Evolutionary conservation across 2,329 filamentous ascomycete genomes (phyloP), one percentile per base, ranked within the genome.

Genomic region (Sclerotinia subarctica): DNA sequence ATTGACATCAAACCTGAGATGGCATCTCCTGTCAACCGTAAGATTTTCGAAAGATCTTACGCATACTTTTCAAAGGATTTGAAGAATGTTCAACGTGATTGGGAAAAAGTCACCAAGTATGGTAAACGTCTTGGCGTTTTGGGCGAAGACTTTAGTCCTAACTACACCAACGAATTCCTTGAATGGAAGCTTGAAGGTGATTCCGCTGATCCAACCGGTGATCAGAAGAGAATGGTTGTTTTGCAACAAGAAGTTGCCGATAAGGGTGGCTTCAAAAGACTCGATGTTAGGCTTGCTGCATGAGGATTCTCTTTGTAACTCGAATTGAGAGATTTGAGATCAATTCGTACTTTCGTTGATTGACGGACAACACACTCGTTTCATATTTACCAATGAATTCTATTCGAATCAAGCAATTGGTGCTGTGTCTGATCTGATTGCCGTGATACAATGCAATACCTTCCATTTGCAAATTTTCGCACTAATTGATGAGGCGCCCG

Each of bases 21-120:
- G 88, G 86, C 82, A 54, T 87, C 86, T 0, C 76, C 81, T 1
- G 85, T 92, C 68, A 92, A 93, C 81, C 85, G 86, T 74, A 92
- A 92, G 83, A 92, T 93, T 78, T 93, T 91, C 74, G 90, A 93
- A 83, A 87, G 90, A 69, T 90, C 87, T 73, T 93, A 86, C 74
- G 90, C 90, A 26, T 93, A 92, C 82, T 91, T 93, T 78, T 90
- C 87, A 69, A 84, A 84, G 71, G 90, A 93, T 72, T 76, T 93
- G 72, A 89, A 91, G 85, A 93, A 93, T 72, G 90, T 93, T 7
- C 73, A 78, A 65, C 85, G 91, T 59, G 90, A 93, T 80, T 93
- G 90, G 90, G 79, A 83, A 68, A 93, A 93, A 83, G 91, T 93
- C 15, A 93, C 90, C 57, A 83, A 82, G 71, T 93, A 93, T 76